These are phyloP conservation scores for Hypoxylon sp. DNA, from an alignment of 2,329 filamentous ascomycete genomes.

Conservation along the genomic window DNA sequence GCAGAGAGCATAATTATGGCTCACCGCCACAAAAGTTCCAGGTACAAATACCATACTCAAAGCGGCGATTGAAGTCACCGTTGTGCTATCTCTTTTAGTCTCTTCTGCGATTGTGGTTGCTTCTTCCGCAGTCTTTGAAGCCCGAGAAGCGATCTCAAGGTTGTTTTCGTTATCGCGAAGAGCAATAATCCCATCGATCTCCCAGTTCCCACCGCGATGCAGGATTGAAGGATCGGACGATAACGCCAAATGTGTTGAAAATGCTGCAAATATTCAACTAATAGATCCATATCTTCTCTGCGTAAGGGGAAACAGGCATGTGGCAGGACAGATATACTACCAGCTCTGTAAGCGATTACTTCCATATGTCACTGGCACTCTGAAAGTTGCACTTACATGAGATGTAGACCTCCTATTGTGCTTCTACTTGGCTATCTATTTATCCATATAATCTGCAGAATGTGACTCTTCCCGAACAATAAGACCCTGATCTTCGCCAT, in stretches of 20 bases:
- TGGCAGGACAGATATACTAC: neutral
- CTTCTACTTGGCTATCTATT: neutral
- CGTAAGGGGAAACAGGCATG: neutral
- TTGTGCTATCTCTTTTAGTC: neutral
- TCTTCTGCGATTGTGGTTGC: neutral
- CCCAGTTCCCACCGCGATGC: neutral
- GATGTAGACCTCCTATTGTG: neutral
- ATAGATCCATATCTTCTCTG: neutral
- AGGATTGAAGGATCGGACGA: neutral
- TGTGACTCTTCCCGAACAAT: neutral
- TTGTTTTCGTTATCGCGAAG: neutral
- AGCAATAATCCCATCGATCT: neutral
- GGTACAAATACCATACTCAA: neutral
- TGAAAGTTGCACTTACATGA: neutral
- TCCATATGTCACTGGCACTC: neutral
- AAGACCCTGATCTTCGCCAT: neutral
- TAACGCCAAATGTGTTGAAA: neutral
- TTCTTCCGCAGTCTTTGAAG: neutral
- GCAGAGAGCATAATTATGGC: neutral
- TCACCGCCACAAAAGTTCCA: neutral
- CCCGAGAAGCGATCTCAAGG: neutral
- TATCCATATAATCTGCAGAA: neutral
- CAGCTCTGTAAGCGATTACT: neutral
- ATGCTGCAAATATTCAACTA: neutral
- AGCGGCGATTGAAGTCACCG: neutral